phyloP scores from a whole-genome alignment of 345 rosid species.

The Noccaea caerulescens region DNA sequence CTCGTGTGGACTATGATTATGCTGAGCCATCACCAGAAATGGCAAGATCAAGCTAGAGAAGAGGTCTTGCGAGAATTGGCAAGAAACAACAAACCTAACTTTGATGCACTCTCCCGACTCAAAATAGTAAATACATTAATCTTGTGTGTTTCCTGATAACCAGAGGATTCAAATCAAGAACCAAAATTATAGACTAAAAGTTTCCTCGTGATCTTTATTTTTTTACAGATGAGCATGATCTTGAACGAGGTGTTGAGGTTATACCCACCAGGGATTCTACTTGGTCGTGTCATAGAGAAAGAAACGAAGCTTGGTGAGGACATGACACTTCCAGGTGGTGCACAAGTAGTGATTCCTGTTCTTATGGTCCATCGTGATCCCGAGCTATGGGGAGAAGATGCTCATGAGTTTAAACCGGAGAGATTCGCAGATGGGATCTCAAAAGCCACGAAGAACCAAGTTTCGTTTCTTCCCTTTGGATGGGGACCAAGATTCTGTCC shows the following conservation, averaged over 20 bases:
- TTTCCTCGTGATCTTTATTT: background rate
- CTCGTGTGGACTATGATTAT: slow-evolving; percentile 72
- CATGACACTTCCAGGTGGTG: slow-evolving; percentile 48
- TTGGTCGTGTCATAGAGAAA: slow-evolving; percentile 37
- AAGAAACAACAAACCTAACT: slow-evolving; percentile 36
- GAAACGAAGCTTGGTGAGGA: slow-evolving; percentile 53
- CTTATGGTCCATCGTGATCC: slow-evolving; percentile 54
- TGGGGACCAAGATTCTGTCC: slow-evolving; percentile 55
- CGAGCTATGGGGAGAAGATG: slow-evolving; percentile 65
- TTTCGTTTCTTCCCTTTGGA: slow-evolving; percentile 41
- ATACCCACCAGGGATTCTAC: slow-evolving; percentile 41
- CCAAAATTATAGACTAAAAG: background rate
- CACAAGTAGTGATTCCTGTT: slow-evolving; percentile 38
- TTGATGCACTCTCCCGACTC: slow-evolving; percentile 53
- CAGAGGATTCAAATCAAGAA: background rate
- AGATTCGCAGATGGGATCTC: slow-evolving; percentile 56
- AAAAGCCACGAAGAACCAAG: slow-evolving; percentile 60
- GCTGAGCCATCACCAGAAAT: slow-evolving; percentile 54
- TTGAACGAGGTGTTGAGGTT: slow-evolving; percentile 46
- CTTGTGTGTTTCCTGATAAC: background rate
- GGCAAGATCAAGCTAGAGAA: slow-evolving; percentile 77
- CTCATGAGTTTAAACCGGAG: slow-evolving; percentile 57
- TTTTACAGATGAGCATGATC: slow-evolving; percentile 40
- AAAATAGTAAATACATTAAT: slow-evolving; percentile 45
- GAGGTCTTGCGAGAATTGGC: slow-evolving; percentile 61